These are phyloP conservation scores for Epichloe gansuensis DNA, from an alignment of 2,329 filamentous ascomycete species.

Conservation along the genomic window DNA sequence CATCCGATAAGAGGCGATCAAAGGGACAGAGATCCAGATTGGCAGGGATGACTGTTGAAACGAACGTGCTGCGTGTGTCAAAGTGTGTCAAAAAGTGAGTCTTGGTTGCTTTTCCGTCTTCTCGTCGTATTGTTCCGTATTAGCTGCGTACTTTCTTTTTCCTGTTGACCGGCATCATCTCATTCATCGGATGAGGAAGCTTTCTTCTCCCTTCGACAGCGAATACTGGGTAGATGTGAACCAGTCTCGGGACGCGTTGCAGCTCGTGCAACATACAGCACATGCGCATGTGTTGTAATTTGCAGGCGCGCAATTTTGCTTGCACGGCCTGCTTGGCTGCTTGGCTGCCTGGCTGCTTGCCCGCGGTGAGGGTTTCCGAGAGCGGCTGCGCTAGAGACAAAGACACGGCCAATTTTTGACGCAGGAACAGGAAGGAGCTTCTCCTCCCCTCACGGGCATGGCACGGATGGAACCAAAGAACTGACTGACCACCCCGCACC, in stretches of 20 bases:
- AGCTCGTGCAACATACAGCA: no score
- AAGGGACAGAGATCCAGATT: conserved; percentile 1
- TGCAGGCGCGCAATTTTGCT: no score
- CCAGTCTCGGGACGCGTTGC: neutral
- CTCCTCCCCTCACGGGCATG: neutral
- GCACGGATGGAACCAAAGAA: no score
- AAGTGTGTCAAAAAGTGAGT: no score
- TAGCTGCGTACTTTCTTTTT: neutral
- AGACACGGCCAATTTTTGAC: neutral
- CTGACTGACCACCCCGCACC: no score
- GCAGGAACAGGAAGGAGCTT: neutral
- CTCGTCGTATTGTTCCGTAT: neutral
- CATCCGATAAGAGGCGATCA: no score
- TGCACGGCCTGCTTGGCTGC: no score
- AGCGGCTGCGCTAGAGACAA: neutral
- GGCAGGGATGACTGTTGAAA: neutral
- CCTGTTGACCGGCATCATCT: neutral
- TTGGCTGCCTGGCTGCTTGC: no score
- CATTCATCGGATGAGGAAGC: neutral
- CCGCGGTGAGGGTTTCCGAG: neutral
- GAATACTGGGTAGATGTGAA: conserved; percentile 1
- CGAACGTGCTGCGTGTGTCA: neutral
- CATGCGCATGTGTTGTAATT: no score
- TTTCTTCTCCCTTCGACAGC: neutral
- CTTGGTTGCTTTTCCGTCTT: neutral